phyloP scores from a whole-genome alignment of 2,329 filamentous ascomycete species.

The Scopulariopsis brevicaulis region DNA sequence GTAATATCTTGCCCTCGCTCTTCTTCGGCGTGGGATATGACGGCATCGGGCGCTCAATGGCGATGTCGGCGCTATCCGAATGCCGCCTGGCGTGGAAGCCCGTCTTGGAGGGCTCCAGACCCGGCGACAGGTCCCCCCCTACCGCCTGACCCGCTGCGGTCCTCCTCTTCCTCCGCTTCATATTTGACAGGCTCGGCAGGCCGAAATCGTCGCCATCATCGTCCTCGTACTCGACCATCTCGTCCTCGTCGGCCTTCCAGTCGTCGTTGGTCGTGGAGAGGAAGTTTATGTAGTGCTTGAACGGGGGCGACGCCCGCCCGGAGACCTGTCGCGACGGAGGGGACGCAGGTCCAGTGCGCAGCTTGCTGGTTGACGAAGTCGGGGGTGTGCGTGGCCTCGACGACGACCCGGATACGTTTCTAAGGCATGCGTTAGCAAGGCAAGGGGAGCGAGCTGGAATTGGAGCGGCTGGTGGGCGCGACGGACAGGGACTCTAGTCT shows the following conservation, averaged over 20 bases:
- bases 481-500: conserved; percentile 73
- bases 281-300: conserved; percentile 69
- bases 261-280: conserved; percentile 72
- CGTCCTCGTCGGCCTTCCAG: conserved; percentile 68
- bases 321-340: conserved; percentile 41
- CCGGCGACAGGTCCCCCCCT: background rate
- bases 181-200: conserved; percentile 81
- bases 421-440: conserved; percentile 18
- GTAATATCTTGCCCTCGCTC: conserved; percentile 85
- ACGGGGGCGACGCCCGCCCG: conserved; percentile 48
- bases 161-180: conserved; percentile 60
- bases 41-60: conserved; percentile 72
- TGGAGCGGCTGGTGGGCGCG: background rate
- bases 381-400: conserved; percentile 69
- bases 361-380: conserved; percentile 41
- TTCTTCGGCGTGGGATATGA: conserved; percentile 84
- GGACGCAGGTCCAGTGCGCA: conserved; percentile 41
- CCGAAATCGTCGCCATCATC: conserved; percentile 94
- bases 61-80: conserved; percentile 87
- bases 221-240: conserved; percentile 66
- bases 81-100: conserved; percentile 41
- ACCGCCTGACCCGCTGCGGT: conserved; percentile 30
- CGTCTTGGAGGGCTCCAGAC: conserved; percentile 13
- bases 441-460: background rate
- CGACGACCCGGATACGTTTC: conserved; percentile 46